Conservation (phyloP, 1,284 basidiomycete species). For the Naganishia sp. region DNA sequence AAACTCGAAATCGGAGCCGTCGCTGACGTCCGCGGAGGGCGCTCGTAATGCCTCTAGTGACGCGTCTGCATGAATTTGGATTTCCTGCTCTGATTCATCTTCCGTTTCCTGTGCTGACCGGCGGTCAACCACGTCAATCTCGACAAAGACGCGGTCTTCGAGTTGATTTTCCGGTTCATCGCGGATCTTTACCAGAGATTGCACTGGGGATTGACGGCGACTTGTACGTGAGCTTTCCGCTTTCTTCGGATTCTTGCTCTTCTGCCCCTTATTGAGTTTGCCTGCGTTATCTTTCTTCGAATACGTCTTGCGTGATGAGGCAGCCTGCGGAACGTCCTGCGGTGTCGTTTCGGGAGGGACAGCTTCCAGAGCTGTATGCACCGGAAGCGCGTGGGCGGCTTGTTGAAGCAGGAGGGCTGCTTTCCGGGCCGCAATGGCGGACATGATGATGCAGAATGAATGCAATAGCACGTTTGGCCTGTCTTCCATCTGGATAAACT, state of each 20-base stretch:
- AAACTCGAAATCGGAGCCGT: slow-evolving; percentile 38
- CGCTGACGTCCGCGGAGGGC: slow-evolving; percentile 21
- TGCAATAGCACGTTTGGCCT: too few species aligned
- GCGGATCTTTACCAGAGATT: background rate
- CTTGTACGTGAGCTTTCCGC: background rate
- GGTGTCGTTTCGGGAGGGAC: too few species aligned
- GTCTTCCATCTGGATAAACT: background rate
- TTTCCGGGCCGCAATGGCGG: slow-evolving; percentile 36
- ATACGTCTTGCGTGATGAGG: slow-evolving; percentile 3
- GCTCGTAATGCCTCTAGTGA: slow-evolving; percentile 17
- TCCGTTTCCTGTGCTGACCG: background rate
- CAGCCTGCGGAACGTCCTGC: background rate
- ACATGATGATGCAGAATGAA: slow-evolving; percentile 23
- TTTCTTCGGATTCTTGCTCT: background rate
- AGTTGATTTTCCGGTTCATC: background rate
- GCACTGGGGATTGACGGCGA: background rate
- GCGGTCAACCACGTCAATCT: slow-evolving; percentile 13
- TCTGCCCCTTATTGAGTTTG: background rate
- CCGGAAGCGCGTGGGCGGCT: background rate
- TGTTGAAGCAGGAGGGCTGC: slow-evolving; percentile 31
- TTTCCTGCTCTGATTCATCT: background rate
- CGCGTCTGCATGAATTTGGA: slow-evolving; percentile 11
- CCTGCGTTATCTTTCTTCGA: slow-evolving; percentile 9
- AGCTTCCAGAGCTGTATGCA: background rate
- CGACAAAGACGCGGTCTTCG: slow-evolving; percentile 15